Evolutionary conservation across 805 yeast species (phyloP).

Genomic region (Metschnikowia amazonensis): DNA sequence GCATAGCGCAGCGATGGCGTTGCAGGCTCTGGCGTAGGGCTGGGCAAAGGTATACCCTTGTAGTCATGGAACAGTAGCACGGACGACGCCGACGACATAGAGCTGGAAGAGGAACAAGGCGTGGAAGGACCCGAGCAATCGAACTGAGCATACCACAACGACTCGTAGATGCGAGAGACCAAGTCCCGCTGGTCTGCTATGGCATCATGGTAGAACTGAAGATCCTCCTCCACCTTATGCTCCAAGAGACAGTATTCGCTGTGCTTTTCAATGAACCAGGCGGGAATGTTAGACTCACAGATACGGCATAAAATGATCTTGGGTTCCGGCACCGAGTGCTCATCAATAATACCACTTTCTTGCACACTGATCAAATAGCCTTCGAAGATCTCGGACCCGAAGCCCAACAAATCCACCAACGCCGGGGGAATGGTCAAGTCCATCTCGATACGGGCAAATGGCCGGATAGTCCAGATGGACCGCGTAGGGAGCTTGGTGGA

Average conservation of each 20-base stretch:
- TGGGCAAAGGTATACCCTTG: conserved; percentile 54
- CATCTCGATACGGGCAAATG: conserved; percentile 60
- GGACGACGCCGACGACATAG: conserved; percentile 22
- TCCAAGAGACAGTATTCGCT: conserved; percentile 83
- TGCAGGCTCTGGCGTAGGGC: conserved; percentile 1
- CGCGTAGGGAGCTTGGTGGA: conserved; percentile 60
- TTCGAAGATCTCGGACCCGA: conserved; percentile 82
- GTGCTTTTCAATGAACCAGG: conserved; percentile 95
- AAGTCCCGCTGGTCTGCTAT: conserved; percentile 64
- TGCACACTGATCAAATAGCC: conserved; percentile 64
- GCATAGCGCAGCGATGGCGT: conserved; percentile 5
- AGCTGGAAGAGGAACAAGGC: conserved; percentile 14
- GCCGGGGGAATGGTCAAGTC: conserved; percentile 67
- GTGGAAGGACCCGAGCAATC: conserved; percentile 18
- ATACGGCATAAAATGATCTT: conserved; percentile 81
- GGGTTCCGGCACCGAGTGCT: conserved; percentile 69
- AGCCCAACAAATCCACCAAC: conserved; percentile 75
- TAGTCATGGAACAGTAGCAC: conserved; percentile 40
- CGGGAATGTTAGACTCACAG: conserved; percentile 86
- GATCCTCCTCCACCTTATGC: conserved; percentile 74
- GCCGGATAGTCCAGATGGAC: conserved; percentile 91
- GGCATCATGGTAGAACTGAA: conserved; percentile 71
- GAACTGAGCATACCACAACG: conserved; percentile 24
- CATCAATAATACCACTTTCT: conserved; percentile 61
- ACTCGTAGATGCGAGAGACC: conserved; percentile 43